These are phyloP conservation scores for Boletus bicolor DNA, from an alignment of 768 basidiomycete species.

Conservation along the genomic window DNA sequence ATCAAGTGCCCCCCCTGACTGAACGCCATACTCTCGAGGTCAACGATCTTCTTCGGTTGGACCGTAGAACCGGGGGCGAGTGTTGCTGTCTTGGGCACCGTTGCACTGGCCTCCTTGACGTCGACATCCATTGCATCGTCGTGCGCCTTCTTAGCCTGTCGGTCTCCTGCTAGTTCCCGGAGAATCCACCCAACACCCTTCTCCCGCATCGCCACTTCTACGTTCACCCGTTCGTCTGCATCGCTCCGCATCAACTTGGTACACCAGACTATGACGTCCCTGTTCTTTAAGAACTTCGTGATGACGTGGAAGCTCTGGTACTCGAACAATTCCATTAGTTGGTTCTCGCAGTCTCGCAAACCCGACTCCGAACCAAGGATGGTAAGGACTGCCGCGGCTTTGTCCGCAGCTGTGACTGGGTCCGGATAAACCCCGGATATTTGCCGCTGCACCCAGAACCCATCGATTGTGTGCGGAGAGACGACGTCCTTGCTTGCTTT, in stretches of 20 bases:
- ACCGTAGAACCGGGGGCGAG: constrained; percentile 84
- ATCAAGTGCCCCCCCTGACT: constrained; percentile 94
- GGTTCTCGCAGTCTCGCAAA: constrained; percentile 91
- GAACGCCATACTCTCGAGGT: constrained; percentile 94
- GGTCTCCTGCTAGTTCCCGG: constrained; percentile 80
- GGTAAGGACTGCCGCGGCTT: constrained; percentile 78
- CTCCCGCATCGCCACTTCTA: constrained; percentile 98
- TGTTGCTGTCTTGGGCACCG: constrained; percentile 78
- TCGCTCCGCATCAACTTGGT: constrained; percentile 91
- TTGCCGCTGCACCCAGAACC: constrained; percentile 97
- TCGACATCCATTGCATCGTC: constrained; percentile 81
- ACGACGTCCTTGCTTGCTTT: constrained; percentile 76
- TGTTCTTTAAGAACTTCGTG: constrained; percentile 88
- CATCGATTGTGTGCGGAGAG: constrained; percentile 89
- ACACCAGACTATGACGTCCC: constrained; percentile 96
- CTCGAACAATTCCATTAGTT: constrained; percentile 95
- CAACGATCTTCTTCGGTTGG: constrained; percentile 81
- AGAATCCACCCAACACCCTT: constrained; percentile 96
- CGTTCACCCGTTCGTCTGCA: constrained; percentile 84
- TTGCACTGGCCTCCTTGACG: constrained; percentile 40
- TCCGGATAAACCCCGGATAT: constrained; percentile 90
- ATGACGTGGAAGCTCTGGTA: constrained; percentile 89
- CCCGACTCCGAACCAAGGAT: constrained; percentile 85
- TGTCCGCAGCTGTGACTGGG: constrained; percentile 90
- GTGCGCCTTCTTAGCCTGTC: constrained; percentile 51